phyloP scores from a whole-genome alignment of 257 asterid species.

The Galeopsis tetrahit region DNA sequence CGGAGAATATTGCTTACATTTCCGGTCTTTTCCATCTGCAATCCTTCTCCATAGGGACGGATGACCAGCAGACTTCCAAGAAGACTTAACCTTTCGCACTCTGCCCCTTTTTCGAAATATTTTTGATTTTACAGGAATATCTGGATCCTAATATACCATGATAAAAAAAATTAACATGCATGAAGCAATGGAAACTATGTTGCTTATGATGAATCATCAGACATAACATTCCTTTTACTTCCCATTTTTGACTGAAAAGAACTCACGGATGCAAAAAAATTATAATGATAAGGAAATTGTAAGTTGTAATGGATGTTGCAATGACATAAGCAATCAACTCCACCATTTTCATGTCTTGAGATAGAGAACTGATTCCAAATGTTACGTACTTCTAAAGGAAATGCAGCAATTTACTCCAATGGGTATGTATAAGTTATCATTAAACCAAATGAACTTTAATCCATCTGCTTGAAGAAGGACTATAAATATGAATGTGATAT shows the following conservation, averaged over 20 bases:
- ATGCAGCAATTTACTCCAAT: background rate
- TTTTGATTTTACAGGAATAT: constrained; percentile 71
- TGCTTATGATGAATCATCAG: constrained; percentile 19
- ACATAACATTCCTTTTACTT: background rate
- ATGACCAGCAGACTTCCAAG: constrained; percentile 97
- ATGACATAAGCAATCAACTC: constrained; percentile 1
- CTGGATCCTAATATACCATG: constrained; percentile 53
- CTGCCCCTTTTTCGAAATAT: constrained; percentile 90
- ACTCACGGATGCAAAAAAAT: background rate
- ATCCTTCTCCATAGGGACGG: constrained; percentile 96
- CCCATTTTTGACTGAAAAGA: background rate
- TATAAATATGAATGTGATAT: background rate
- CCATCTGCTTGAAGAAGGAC: constrained; percentile 2
- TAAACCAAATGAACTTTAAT: constrained; percentile 1
- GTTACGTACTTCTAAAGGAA: constrained; percentile 6
- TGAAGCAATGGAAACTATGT: background rate
- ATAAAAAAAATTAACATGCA: constrained; percentile 7
- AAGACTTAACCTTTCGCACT: constrained; percentile 84
- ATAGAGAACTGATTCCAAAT: constrained; percentile 3
- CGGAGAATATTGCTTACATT: constrained; percentile 73
- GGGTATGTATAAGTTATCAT: constrained; percentile 7
- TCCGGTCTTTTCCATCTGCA: constrained; percentile 82
- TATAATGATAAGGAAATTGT: constrained; percentile 9
- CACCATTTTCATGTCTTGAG: constrained; percentile 1
- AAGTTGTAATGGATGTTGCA: background rate